Evolutionary conservation across 202 grass and related monocot species (phyloP).

Genomic region (Zizania palustris): DNA sequence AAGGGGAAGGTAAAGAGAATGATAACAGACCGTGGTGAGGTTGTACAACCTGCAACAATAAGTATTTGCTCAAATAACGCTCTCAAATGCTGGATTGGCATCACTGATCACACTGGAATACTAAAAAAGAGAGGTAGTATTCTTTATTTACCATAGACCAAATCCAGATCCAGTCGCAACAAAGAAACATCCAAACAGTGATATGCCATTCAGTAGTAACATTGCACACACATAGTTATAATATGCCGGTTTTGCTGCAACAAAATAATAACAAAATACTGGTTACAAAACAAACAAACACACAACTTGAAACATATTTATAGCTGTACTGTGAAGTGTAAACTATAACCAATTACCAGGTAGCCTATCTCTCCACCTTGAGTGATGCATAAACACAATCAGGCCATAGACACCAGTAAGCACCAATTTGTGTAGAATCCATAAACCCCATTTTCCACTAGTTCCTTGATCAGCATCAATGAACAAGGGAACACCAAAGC

Average conservation of each 20-base stretch:
- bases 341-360: constrained; percentile 58
- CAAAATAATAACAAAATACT: constrained; percentile 24
- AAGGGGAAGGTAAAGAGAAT: constrained; percentile 96
- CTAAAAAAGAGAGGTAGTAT: neutral
- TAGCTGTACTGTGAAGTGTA: neutral
- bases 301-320: constrained; percentile 26
- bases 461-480: constrained; percentile 66
- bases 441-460: constrained; percentile 90
- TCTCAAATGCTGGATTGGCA: constrained; percentile 38
- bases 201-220: constrained; percentile 76
- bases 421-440: constrained; percentile 85
- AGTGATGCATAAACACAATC: constrained; percentile 94
- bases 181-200: constrained; percentile 79
- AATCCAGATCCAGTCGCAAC: constrained; percentile 77
- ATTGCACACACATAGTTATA: constrained; percentile 91
- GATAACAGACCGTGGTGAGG: constrained; percentile 79
- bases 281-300: constrained; percentile 40
- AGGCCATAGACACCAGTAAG: constrained; percentile 86
- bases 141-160: constrained; percentile 72
- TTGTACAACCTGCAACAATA: constrained; percentile 77
- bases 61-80: constrained; percentile 25
- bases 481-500: constrained; percentile 82
- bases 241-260: constrained; percentile 93
- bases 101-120: constrained; percentile 9
- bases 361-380: constrained; percentile 91